Base-by-base conservation (phyloP, 805 yeast genomes). In the Metschnikowia aberdeeniae region DNA sequence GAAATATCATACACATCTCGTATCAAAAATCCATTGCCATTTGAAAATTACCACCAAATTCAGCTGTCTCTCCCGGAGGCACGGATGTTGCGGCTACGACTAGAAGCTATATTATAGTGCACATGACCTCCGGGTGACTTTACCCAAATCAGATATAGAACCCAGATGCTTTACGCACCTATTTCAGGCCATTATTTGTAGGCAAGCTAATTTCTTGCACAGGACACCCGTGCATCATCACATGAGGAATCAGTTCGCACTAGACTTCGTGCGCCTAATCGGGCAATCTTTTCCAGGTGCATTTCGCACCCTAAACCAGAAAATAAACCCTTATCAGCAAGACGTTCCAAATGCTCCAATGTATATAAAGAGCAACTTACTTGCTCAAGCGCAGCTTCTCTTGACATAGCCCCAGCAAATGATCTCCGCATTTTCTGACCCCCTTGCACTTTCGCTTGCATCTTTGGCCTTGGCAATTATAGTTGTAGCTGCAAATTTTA, bases 221-320 rank as follows among this genome's bases (percentile, higher is more conserved):
- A 22, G 26, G 26, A 22, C 26, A 22, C 26, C 26, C 26, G 26
- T 22, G 26, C 26, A 22, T 22, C 24, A 22, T 22, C 26, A 22
- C 26, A 22, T 22, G 26, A 22, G 3, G 26, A 22, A 2, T 22
- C 26, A 2, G 6, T 22, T 22, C 26, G 26, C 26, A 22, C 26
- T 22, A 29, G 26, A 14, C 11, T 30, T 22, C 17, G 20, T 8
- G 8, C 26, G 14, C 36, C 42, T 39, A 39, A 39, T 39, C 36
- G 14, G 42, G 42, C 30, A 39, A 6, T 31, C 22, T 39, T 31
- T 39, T 39, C 42, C 42, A 22, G 42, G 17, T 13, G 42, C 42
- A 22, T 39, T 39, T 39, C 42, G 42, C 42, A 39, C 42, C 42
- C 42, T 39, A 39, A 39, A 31, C 9, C 35, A 39, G 42, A 30